Conservation (phyloP, 805 yeast species). For the Priceomyces melissophilus region DNA sequence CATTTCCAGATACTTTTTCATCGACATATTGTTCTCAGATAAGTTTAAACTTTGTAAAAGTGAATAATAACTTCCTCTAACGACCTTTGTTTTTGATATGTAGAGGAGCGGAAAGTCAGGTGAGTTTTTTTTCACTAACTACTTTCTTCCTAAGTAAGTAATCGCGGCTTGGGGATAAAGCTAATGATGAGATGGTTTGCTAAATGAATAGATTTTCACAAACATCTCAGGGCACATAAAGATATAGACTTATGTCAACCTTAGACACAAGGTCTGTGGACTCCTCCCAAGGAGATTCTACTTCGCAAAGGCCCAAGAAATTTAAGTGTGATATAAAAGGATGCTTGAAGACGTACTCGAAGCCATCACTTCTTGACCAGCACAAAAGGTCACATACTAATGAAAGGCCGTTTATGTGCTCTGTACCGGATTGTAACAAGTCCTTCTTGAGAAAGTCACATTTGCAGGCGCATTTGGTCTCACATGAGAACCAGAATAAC, state of each 20-base stretch:
- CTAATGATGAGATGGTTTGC: too few species aligned
- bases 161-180: too few species aligned
- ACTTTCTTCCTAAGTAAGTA: too few species aligned
- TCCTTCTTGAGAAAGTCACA: conserved; percentile 77
- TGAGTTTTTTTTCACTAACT: too few species aligned
- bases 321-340: conserved; percentile 61
- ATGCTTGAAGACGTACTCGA: conserved; percentile 72
- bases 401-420: conserved; percentile 74
- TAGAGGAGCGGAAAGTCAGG: too few species aligned
- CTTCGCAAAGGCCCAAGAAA: conserved; percentile 51
- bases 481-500: conserved; percentile 50
- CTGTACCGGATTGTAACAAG: conserved; percentile 52
- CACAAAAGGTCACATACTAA: conserved; percentile 77
- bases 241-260: conserved; percentile 7
- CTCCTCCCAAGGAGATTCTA: conserved; percentile 10
- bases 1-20: too few species aligned
- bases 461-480: conserved; percentile 66
- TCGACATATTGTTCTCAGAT: too few species aligned
- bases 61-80: too few species aligned
- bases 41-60: too few species aligned
- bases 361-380: conserved; percentile 81
- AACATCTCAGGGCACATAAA: not conserved
- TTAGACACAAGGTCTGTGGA: conserved; percentile 11
- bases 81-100: too few species aligned
- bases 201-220: not conserved